Conservation (phyloP, 768 basidiomycete genomes). For the Calocybe indica region DNA sequence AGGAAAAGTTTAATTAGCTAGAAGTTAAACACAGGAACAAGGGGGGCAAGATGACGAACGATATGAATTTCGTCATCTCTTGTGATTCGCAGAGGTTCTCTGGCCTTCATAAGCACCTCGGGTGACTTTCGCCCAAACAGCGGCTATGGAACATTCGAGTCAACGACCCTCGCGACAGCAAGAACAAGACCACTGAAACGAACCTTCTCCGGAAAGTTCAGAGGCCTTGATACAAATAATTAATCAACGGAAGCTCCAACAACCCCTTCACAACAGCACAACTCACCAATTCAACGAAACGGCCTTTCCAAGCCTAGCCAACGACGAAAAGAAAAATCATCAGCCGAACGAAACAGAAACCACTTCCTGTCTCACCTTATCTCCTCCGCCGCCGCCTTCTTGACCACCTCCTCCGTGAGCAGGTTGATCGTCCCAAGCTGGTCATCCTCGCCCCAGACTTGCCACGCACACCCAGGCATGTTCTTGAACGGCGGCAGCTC, state of each 20-base stretch:
- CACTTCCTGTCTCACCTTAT: constrained; percentile 27
- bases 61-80: constrained; percentile 54
- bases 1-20: neutral
- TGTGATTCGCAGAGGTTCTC: constrained; percentile 17
- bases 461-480: constrained; percentile 62
- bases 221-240: constrained; percentile 36
- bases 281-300: constrained; percentile 61
- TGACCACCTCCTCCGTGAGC: constrained; percentile 58
- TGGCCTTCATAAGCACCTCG: constrained; percentile 35
- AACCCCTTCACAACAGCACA: neutral
- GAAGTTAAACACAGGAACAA: neutral
- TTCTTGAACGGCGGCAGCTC: constrained; percentile 42
- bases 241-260: neutral
- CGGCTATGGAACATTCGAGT: constrained; percentile 33
- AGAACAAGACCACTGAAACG: neutral
- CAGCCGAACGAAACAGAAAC: neutral
- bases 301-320: constrained; percentile 41
- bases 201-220: constrained; percentile 64
- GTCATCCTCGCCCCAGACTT: constrained; percentile 60
- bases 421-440: constrained; percentile 64
- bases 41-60: constrained; percentile 21
- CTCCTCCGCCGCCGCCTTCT: constrained; percentile 49
- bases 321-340: neutral
- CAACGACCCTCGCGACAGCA: neutral
- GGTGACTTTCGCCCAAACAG: constrained; percentile 51